Base-by-base conservation (phyloP, 2,329 filamentous ascomycete species). In the Mycosphaerella sp. region DNA sequence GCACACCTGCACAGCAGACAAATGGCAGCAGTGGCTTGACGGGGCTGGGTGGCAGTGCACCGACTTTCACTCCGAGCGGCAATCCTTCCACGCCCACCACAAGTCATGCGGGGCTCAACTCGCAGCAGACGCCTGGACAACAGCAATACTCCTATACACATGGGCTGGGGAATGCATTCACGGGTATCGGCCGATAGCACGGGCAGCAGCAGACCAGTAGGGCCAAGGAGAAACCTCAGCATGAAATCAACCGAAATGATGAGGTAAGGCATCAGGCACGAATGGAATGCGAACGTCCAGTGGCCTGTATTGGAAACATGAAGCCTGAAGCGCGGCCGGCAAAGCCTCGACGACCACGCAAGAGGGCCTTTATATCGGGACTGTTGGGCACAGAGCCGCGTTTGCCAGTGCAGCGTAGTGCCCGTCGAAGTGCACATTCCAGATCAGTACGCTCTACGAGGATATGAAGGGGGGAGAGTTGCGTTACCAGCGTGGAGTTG, bases 1-100 rank as follows among this genome's bases (percentile, higher is more conserved):
- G 46, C 64, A 78, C 62, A 36, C 65, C 60, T 14, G 56, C 59
- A 53, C 55, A 62, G 53, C 34, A 38, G 34, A 46, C 52, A 6
- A 64, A 63, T 48, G 65, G 64, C 21, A 40, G 43, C 26, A 29
- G 26, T 26, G 54, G 51, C 7, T 44, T 61, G 5, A 56, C 51
- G 14, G 59, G 59, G 8, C 47, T 62, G 8, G 58, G 55, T 14
- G 51, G 51, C 12, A 48, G 42, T 26, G 48, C 46, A 7, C 50
- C 56, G 12, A 55, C 46, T 17, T 61, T 62, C 39, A 62, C 60
- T 6, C 60, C 60, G 11, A 29, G 26, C 26, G 54, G 56, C 34
- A 58, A 61, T 34, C 60, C 60, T 4, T 56, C 54, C 26, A 62
- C 60, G 41, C 60, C 60, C 2, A 61, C 59, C 7, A 59, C 54